phyloP scores from a whole-genome alignment of 2,329 filamentous ascomycete species.

The Phoma sp. region DNA sequence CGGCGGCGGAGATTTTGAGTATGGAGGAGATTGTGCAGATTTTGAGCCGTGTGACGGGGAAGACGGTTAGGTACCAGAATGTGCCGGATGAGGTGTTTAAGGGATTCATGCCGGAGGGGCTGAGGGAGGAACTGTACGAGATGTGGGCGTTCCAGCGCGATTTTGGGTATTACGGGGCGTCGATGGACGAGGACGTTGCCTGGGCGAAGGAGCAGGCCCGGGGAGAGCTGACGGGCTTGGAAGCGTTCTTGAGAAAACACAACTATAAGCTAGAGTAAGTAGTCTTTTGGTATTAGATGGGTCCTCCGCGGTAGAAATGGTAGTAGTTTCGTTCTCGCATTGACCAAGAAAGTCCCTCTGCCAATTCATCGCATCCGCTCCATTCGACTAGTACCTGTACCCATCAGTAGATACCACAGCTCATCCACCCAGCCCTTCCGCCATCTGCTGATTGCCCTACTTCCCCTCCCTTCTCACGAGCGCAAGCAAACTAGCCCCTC shows the following conservation, averaged over 20 bases:
- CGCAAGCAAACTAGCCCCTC: too few species aligned
- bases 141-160: conserved; percentile 36
- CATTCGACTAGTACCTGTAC: too few species aligned
- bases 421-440: too few species aligned
- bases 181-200: conserved; percentile 28
- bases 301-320: too few species aligned
- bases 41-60: conserved; percentile 51
- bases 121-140: conserved; percentile 30
- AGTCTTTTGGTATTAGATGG: too few species aligned
- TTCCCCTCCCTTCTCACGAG: too few species aligned
- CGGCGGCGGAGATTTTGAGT: conserved; percentile 50
- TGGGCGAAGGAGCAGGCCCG: conserved; percentile 35
- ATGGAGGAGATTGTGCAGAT: conserved; percentile 49
- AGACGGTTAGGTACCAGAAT: conserved; percentile 37
- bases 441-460: too few species aligned
- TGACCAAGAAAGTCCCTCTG: too few species aligned
- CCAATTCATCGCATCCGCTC: too few species aligned
- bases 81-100: conserved; percentile 37
- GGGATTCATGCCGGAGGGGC: conserved; percentile 26
- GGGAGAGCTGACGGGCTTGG: conserved; percentile 33
- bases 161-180: conserved; percentile 39
- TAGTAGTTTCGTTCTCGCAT: too few species aligned
- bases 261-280: conserved; percentile 28
- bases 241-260: conserved; percentile 35
- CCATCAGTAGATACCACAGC: too few species aligned